Evolutionary conservation across 768 basidiomycete species (phyloP).

Genomic region (Coprinopsis sp.): DNA sequence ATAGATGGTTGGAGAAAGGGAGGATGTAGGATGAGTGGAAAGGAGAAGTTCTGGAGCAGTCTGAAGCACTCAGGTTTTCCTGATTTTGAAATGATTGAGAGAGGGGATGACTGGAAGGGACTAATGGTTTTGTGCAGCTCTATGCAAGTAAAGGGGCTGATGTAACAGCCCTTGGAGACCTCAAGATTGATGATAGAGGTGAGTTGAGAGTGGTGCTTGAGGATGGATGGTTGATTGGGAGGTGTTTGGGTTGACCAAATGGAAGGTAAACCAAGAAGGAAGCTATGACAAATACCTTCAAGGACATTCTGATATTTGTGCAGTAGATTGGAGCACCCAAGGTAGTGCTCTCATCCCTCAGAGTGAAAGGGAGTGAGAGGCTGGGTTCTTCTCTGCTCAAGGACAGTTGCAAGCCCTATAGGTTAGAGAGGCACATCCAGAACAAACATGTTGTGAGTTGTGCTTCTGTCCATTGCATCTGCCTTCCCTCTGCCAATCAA

Average conservation of each 20-base stretch:
- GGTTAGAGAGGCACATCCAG: slow-evolving; percentile 26
- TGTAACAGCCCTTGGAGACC: slow-evolving; percentile 16
- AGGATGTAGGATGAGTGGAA: slow-evolving; percentile 13
- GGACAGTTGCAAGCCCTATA: slow-evolving; percentile 34
- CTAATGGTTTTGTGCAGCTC: slow-evolving; percentile 24
- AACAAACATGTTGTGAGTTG: slow-evolving; percentile 29
- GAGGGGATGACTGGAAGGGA: slow-evolving; percentile 33
- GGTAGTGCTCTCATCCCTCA: slow-evolving; percentile 19
- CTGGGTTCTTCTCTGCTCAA: slow-evolving; percentile 22
- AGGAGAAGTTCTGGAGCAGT: slow-evolving; percentile 32
- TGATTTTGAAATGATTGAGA: slow-evolving; percentile 30
- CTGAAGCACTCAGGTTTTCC: slow-evolving; percentile 25
- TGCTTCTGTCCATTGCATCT: slow-evolving; percentile 19
- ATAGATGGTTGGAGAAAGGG: not conserved
- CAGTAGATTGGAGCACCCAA: slow-evolving; percentile 13
- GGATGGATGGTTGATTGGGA: slow-evolving; percentile 22
- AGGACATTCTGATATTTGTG: slow-evolving; percentile 19
- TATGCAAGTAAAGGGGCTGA: slow-evolving; percentile 24
- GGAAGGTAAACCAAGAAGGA: slow-evolving; percentile 24
- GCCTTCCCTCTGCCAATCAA: slow-evolving; percentile 22
- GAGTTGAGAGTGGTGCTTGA: slow-evolving; percentile 8
- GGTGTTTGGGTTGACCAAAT: slow-evolving; percentile 23
- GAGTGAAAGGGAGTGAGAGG: slow-evolving; percentile 23
- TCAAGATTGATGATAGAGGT: slow-evolving; percentile 14
- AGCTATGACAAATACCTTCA: slow-evolving; percentile 19